Evolutionary conservation across 1,139 yeast species (phyloP).

Genomic region (Entelexis paramagnoliae): DNA sequence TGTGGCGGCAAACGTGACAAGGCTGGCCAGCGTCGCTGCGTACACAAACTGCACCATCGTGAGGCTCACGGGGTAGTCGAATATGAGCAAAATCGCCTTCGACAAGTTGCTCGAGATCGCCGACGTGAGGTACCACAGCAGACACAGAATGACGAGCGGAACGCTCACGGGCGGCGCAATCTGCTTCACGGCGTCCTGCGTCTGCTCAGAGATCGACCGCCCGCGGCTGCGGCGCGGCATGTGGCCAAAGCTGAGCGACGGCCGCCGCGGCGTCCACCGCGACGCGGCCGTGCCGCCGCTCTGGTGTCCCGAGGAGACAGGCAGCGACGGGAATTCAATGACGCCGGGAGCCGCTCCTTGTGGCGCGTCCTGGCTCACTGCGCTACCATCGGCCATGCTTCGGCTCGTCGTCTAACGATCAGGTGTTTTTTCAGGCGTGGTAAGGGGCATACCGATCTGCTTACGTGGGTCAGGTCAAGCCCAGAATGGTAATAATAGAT

Average conservation of each 20-base stretch:
- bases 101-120: conserved; percentile 74
- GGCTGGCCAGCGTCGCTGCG: conserved; percentile 53
- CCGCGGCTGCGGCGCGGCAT: conserved; percentile 20
- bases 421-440: conserved; percentile 3
- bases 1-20: conserved; percentile 23
- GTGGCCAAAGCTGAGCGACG: conserved; percentile 4
- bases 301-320: not conserved
- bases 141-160: conserved; percentile 43
- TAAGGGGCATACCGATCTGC: not conserved
- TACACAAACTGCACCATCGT: conserved; percentile 76
- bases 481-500: not conserved
- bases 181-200: conserved; percentile 29
- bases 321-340: conserved; percentile 15
- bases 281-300: not conserved
- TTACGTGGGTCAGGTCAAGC: conserved; percentile 2
- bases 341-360: not conserved
- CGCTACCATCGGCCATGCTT: conserved; percentile 9
- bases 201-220: conserved; percentile 22
- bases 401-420: not conserved
- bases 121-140: conserved; percentile 70
- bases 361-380: not conserved
- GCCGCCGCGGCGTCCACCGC: conserved; percentile 14
- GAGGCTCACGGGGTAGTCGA: conserved; percentile 69
- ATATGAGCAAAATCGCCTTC: conserved; percentile 58
- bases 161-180: conserved; percentile 34